Conservation (phyloP, 2,329 filamentous ascomycete genomes). For the Colletotrichum tanaceti region DNA sequence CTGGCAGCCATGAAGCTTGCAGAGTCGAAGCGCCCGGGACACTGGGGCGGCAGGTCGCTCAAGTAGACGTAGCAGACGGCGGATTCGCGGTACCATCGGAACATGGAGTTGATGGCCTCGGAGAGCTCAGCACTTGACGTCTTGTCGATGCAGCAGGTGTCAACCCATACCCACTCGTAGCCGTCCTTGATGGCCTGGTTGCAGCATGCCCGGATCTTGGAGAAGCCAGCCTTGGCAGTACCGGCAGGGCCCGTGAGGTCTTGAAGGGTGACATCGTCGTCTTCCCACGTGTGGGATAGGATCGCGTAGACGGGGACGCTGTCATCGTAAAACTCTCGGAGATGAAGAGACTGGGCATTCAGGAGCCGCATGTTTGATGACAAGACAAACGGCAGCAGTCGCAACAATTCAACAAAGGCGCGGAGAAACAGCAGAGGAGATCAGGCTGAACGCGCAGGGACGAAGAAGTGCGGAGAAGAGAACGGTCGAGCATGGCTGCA, state of each 20-base stretch:
- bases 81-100: conserved; percentile 45
- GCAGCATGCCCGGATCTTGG: conserved; percentile 44
- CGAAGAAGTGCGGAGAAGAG: neutral
- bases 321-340: conserved; percentile 41
- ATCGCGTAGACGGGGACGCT: conserved; percentile 48
- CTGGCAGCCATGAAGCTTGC: conserved; percentile 4
- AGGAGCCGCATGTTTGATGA: conserved; percentile 46
- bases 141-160: conserved; percentile 49
- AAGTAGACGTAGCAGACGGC: conserved; percentile 46
- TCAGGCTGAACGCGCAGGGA: neutral
- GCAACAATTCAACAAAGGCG: no score
- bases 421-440: no score
- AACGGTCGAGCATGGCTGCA: no score
- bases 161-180: conserved; percentile 46
- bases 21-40: conserved; percentile 19
- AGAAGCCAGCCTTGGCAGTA: conserved; percentile 32
- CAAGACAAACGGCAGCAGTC: neutral
- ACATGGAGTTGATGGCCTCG: conserved; percentile 47
- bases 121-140: conserved; percentile 45
- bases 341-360: conserved; percentile 39
- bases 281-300: conserved; percentile 49
- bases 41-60: conserved; percentile 9
- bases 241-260: conserved; percentile 5
- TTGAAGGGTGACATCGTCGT: conserved; percentile 46
- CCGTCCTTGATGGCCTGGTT: conserved; percentile 41